Evolutionary conservation across 2,329 filamentous ascomycete genomes (phyloP).

Genomic region (Cephalotrichum gorgonifer): DNA sequence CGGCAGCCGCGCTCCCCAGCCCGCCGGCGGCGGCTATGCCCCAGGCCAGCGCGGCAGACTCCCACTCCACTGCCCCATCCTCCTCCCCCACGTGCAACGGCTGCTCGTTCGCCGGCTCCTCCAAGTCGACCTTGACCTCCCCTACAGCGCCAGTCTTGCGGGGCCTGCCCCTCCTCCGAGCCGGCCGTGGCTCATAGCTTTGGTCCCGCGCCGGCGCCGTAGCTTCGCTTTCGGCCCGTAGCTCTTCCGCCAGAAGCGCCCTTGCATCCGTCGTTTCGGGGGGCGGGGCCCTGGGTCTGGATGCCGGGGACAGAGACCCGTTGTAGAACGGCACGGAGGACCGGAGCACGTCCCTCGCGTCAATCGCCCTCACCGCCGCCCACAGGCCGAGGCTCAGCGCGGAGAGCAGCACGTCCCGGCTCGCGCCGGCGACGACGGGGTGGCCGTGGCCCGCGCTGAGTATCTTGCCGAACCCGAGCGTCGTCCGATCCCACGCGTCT

Average conservation of each 20-base stretch:
- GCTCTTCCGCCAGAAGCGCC: constrained; percentile 29
- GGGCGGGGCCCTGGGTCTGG: constrained; percentile 24
- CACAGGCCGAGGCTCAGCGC: constrained; percentile 42
- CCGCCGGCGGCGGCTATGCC: constrained; percentile 31
- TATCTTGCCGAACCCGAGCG: constrained; percentile 32
- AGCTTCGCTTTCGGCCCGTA: constrained; percentile 26
- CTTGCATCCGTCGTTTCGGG: constrained; percentile 23
- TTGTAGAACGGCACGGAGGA: constrained; percentile 20
- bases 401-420: constrained; percentile 48
- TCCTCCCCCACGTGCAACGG: constrained; percentile 18
- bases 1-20: constrained; percentile 31
- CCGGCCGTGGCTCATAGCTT: no score
- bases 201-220: not conserved
- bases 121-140: not conserved
- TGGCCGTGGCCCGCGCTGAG: constrained; percentile 43
- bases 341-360: constrained; percentile 36
- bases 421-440: constrained; percentile 44
- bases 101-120: not conserved
- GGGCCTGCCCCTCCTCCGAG: not conserved
- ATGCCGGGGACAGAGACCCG: not conserved
- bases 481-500: constrained; percentile 31
- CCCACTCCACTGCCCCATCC: constrained; percentile 34
- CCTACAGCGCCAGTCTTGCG: no score
- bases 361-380: constrained; percentile 42
- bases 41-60: constrained; percentile 35